Evolutionary conservation across 495 filamentous ascomycete genomes (phyloP), one percentile per base, ranked within the genome.

Genomic region (Cudoniella acicularis): DNA sequence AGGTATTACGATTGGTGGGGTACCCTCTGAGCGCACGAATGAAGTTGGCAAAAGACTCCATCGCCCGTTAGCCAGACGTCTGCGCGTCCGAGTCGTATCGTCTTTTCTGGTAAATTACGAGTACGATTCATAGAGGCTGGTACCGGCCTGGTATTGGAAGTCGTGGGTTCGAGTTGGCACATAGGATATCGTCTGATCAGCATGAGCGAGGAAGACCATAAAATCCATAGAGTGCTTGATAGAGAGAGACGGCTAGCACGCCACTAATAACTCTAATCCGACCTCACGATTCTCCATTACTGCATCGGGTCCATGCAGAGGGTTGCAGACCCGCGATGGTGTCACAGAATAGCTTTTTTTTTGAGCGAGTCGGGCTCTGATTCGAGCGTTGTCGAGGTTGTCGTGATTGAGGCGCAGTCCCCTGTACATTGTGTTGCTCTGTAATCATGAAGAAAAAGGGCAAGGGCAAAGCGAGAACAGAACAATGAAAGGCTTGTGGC

Each of bases 321-420:
- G n/a, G n/a, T n/a, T n/a, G n/a, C n/a, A 40, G 22, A 18, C 10
- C 52, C 3, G 40, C 4, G 21, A 40, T 21, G 21, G 16, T 59
- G 56, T 59, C 56, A 59, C 56, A 59, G 56, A 59, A 45, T 18
- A 52, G 36, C 47, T 24, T 52, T 24, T 48, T 52, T 24, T 48
- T 17, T 2, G 46, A 21, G 9, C 16, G 18, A 41, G 27, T 21
- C 17, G 26, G 16, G 13, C 22, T 21, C 24, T 57, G 55, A 50
- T 57, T 57, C 45, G 55, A 42, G 24, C 4, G 2, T 24, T n/a
- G n/a, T 51, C 48, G 17, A 16, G 48, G 40, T 54, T 59, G 45
- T 48, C 40, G 24, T 40, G 51, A 60, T 45, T 17, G 58, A 51
- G 58, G 58, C 58, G 58, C 58, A 60, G 58, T 10, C 36, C 51